Conservation (phyloP, 31 red algal species). For the Porphyra umbilicalis region DNA sequence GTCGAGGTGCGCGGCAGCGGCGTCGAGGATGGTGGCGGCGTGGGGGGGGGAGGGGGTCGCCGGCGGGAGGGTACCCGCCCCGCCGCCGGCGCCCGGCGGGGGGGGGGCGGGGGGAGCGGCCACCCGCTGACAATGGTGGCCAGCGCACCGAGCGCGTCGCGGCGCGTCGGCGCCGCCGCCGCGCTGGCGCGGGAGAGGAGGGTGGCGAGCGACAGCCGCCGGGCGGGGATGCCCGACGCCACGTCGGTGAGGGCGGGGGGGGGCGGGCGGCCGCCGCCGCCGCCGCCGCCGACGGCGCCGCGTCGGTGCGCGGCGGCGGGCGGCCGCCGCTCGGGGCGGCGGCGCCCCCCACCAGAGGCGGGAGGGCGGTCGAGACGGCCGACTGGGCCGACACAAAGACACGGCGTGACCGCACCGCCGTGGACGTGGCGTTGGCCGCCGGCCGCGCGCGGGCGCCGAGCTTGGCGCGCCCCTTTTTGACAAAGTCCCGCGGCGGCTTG, state of each 20-base stretch:
- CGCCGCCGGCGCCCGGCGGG: background rate
- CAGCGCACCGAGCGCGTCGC: background rate
- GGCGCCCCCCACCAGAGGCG: background rate
- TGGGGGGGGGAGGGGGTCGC: background rate
- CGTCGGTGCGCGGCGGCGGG: background rate
- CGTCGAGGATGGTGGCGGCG: background rate
- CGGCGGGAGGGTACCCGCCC: no score
- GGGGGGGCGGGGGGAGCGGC: background rate
- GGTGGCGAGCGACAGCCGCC: background rate
- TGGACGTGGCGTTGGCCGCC: background rate
- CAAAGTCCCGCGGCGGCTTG: constrained; percentile 1
- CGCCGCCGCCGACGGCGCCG: background rate
- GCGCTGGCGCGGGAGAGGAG: background rate
- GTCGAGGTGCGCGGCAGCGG: background rate
- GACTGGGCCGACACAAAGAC: background rate
- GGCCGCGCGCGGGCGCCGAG: background rate
- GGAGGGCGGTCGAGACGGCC: background rate
- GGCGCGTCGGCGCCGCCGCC: background rate
- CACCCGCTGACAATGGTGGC: background rate
- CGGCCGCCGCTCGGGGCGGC: background rate
- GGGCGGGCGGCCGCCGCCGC: background rate
- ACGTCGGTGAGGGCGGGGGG: background rate
- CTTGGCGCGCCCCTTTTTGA: background rate
- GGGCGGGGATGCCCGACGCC: constrained; percentile 1
- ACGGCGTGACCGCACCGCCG: background rate